Evolutionary conservation across 1,284 basidiomycete genomes (phyloP).

Genomic region (Ceratobasidium theobromae): DNA sequence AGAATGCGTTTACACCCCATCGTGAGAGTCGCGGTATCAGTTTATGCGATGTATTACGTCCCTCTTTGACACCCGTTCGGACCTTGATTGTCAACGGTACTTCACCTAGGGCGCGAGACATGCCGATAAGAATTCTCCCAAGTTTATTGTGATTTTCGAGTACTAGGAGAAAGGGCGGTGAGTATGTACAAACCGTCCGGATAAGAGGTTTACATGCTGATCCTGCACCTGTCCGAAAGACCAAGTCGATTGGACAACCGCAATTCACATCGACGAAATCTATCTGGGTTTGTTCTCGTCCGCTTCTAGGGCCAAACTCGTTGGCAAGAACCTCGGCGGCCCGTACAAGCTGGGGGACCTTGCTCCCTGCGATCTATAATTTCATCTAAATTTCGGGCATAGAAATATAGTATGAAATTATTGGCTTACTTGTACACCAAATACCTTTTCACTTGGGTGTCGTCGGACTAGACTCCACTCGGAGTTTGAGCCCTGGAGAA

Average conservation of each 20-base stretch:
- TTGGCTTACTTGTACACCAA: constrained; percentile 75
- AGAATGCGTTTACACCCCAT: constrained; percentile 78
- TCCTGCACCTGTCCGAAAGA: constrained; percentile 89
- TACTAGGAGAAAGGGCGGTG: constrained; percentile 50
- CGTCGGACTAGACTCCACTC: constrained; percentile 89
- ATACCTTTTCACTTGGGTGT: constrained; percentile 85
- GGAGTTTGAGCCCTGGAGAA: constrained; percentile 79
- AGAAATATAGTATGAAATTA: background rate
- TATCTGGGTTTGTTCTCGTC: constrained; percentile 51
- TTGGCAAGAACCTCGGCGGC: constrained; percentile 81
- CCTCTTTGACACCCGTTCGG: constrained; percentile 87
- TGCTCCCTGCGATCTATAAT: constrained; percentile 65
- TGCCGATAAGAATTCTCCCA: constrained; percentile 85
- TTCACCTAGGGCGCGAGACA: constrained; percentile 89
- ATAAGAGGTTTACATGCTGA: constrained; percentile 64
- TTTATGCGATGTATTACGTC: constrained; percentile 84
- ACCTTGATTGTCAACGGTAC: constrained; percentile 96
- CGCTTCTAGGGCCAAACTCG: constrained; percentile 52
- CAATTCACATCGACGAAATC: constrained; percentile 96
- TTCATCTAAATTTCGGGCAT: background rate
- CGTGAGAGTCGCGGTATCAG: constrained; percentile 81
- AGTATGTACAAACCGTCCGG: background rate
- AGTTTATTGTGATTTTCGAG: constrained; percentile 82
- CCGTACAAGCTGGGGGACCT: constrained; percentile 73
- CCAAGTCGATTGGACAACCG: constrained; percentile 96